phyloP scores from a whole-genome alignment of 495 filamentous ascomycete genomes.

The Chaetomium cochliodes region DNA sequence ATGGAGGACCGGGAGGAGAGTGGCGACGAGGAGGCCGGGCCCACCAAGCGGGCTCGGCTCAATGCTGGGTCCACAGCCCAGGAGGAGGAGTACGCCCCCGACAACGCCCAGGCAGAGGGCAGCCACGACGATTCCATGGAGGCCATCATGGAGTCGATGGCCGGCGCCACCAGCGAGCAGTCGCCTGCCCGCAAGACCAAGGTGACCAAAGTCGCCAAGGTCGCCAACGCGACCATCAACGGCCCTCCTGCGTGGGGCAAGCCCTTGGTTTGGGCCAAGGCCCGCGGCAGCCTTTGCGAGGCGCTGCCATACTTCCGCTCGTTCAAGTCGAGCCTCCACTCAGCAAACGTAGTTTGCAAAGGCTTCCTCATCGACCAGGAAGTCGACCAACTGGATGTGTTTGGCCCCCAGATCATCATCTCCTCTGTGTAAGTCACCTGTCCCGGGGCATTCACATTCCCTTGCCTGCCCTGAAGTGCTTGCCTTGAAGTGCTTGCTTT shows the following conservation, averaged over 20 bases:
- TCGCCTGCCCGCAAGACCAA: neutral
- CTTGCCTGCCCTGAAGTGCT: neutral
- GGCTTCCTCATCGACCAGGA: conserved; percentile 65
- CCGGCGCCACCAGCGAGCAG: neutral
- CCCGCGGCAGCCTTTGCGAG: conserved; percentile 64
- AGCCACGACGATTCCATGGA: neutral
- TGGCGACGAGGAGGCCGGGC: neutral
- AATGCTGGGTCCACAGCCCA: neutral
- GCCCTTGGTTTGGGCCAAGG: conserved; percentile 52
- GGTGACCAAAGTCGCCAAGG: neutral
- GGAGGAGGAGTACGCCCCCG: neutral
- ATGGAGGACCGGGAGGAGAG: neutral
- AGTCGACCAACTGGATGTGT: conserved; percentile 54
- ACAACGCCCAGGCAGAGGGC: neutral
- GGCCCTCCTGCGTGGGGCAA: neutral
- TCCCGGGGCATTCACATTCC: neutral
- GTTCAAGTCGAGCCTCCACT: conserved; percentile 62
- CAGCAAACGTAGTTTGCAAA: conserved; percentile 43
- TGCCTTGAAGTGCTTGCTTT: neutral
- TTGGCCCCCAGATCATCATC: conserved; percentile 66
- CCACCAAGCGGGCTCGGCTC: conserved; percentile 12
- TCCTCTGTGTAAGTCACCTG: conserved; percentile 56
- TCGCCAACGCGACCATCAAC: neutral
- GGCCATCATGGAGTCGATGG: neutral
- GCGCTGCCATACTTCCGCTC: conserved; percentile 63